These are phyloP conservation scores for Paramecium primaurelia DNA, from an alignment of 73 alveolate species.

Conservation along the genomic window DNA sequence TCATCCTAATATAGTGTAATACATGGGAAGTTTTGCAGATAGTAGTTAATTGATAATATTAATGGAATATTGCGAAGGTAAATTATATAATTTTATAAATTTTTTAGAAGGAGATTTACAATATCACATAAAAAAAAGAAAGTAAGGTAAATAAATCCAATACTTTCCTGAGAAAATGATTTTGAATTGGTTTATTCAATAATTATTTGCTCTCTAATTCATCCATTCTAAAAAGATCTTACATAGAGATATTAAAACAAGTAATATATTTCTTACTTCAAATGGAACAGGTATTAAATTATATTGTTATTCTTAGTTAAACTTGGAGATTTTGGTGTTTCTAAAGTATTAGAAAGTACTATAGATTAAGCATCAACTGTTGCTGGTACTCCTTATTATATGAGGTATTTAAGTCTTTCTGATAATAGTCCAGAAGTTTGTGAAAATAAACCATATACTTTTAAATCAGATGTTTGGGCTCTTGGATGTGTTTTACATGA, in stretches of 20 bases:
- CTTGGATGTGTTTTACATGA: slow-evolving; percentile 97
- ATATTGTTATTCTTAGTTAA: slow-evolving; percentile 67
- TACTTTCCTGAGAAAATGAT: slow-evolving; percentile 80
- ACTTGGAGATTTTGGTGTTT: slow-evolving; percentile 96
- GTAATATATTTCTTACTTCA: slow-evolving; percentile 91
- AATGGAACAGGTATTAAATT: slow-evolving; percentile 64
- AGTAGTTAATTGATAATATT: slow-evolving; percentile 73
- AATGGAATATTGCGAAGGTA: slow-evolving; percentile 90
- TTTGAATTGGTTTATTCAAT: slow-evolving; percentile 80
- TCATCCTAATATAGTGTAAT: slow-evolving; percentile 93
- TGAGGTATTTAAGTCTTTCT: slow-evolving; percentile 34
- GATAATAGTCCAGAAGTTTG: slow-evolving; percentile 83
- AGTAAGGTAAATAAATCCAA: slow-evolving; percentile 57
- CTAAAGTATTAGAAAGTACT: slow-evolving; percentile 90
- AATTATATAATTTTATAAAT: background rate
- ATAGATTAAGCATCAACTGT: slow-evolving; percentile 89
- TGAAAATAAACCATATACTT: slow-evolving; percentile 90
- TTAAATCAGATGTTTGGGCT: slow-evolving; percentile 97
- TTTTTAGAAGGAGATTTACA: slow-evolving; percentile 72
- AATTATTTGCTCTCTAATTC: slow-evolving; percentile 75
- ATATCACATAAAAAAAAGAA: slow-evolving; percentile 74
- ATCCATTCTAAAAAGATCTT: slow-evolving; percentile 91
- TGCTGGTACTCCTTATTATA: slow-evolving; percentile 93
- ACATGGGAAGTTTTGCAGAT: slow-evolving; percentile 85
- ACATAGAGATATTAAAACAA: slow-evolving; percentile 95